Conservation (phyloP, 2,329 filamentous ascomycete genomes). For the Fusarium temperatum region DNA sequence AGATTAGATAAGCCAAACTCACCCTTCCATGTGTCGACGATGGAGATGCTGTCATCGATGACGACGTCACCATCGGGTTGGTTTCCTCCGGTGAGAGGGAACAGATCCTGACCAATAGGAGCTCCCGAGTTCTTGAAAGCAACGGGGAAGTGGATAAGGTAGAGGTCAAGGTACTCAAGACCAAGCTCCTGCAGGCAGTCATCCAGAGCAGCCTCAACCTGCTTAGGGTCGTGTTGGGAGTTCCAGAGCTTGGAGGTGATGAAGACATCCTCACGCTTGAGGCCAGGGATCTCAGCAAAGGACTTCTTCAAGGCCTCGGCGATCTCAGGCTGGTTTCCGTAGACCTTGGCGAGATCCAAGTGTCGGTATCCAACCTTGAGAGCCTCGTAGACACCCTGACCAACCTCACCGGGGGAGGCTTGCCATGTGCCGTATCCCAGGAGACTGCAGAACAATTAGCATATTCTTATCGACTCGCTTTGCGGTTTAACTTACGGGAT, state of each 20-base stretch:
- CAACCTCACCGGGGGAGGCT: background rate
- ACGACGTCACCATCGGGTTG: background rate
- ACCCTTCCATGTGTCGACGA: background rate
- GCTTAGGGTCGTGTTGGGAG: background rate
- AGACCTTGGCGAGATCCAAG: background rate
- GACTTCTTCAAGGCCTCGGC: background rate
- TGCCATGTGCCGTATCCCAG: background rate
- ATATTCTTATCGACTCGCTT: accelerated
- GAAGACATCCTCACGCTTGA: background rate
- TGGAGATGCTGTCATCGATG: background rate
- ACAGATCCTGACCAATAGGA: background rate
- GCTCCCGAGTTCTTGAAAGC: background rate
- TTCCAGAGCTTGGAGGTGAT: background rate
- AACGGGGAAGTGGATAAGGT: background rate
- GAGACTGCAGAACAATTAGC: background rate
- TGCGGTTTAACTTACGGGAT: background rate
- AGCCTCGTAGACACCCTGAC: background rate
- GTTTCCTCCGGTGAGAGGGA: background rate
- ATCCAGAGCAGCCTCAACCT: background rate
- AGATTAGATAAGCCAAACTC: background rate
- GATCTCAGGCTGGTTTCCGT: background rate
- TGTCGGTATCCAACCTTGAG: background rate
- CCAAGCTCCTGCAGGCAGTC: background rate
- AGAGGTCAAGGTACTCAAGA: background rate
- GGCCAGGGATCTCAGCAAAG: background rate